Base-by-base conservation (phyloP, 1,139 yeast genomes). In the Scheffersomyces parashehatae region DNA sequence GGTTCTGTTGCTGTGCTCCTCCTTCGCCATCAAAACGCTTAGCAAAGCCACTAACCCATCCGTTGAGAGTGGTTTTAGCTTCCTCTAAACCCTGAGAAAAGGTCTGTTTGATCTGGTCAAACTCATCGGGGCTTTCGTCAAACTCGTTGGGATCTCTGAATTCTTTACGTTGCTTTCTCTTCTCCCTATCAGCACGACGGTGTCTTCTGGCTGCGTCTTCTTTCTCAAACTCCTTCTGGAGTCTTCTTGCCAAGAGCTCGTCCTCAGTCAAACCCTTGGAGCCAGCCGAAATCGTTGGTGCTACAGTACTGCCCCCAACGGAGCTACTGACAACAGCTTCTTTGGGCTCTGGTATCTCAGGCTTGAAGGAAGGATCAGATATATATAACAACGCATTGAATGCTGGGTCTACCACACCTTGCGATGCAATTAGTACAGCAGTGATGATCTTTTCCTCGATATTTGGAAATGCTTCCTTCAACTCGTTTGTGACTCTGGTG, bases 341-440 rank as follows among this genome's bases (percentile, higher is more conserved):
- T 49, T 40, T 54, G 9, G 65, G 62, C 9, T 67, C 62, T 11
- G 85, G 77, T 41, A 82, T 79, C 44, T 83, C 85, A 11, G 89
- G 84, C 54, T 77, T 77, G 58, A 79, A 82, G 8, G 75, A 66
- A 6, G 96, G 96, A 67, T 91, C 97, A 11, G 89, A 83, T 48
- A 88, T 70, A 53, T 81, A 88, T 50, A 93, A 71, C 57, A 91
- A 70, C 0, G 97, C 97, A 63, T 85, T 86, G 70, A 91, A 91
- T 0, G 97, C 96, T 0, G 88, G 83, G 54, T 89, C 97, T 29
- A 88, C 65, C 38, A 79, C 74, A 24, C 96, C 96, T 40, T 77
- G 81, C 13, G 96, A 82, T 2, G 98, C 98, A 58, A 93, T 87
- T 45, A 90, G 72, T 2, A 88, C 85, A 24, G 96, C 91, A 39